These are phyloP conservation scores for Phytophthora sp. DNA, from an alignment of 352 stramenopile species.

Conservation along the genomic window DNA sequence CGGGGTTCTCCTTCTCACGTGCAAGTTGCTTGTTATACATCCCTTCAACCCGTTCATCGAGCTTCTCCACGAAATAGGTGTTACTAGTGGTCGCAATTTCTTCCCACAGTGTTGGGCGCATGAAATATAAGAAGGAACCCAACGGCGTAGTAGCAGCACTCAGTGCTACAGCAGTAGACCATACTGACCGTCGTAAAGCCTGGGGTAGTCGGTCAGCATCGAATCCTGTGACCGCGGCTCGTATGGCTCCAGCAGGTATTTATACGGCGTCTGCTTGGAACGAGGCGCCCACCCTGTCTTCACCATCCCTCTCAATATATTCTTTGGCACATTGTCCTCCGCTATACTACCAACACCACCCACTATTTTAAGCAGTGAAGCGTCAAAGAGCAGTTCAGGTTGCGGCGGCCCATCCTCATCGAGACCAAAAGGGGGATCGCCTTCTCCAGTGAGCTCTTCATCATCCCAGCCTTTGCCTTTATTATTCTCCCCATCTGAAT, in stretches of 20 bases:
- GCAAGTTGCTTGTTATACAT: background rate
- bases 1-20: background rate
- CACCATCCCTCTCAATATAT: background rate
- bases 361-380: no score
- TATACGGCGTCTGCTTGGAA: background rate
- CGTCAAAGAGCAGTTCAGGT: no score
- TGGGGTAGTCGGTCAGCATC: background rate
- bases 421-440: no score
- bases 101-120: background rate
- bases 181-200: constrained; percentile 6
- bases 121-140: background rate
- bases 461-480: no score
- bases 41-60: background rate
- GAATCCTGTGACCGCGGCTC: background rate
- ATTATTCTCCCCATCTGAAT: no score
- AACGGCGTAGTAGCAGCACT: background rate
- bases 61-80: background rate
- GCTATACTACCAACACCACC: background rate
- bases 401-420: no score
- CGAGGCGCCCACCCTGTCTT: background rate
- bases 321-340: background rate
- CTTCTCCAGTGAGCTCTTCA: no score
- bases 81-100: background rate
- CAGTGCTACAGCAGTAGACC: background rate
- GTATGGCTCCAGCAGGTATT: constrained; percentile 10